Base-by-base conservation (phyloP, 257 asterid species). In the Nicotiana tomentosiformis region DNA sequence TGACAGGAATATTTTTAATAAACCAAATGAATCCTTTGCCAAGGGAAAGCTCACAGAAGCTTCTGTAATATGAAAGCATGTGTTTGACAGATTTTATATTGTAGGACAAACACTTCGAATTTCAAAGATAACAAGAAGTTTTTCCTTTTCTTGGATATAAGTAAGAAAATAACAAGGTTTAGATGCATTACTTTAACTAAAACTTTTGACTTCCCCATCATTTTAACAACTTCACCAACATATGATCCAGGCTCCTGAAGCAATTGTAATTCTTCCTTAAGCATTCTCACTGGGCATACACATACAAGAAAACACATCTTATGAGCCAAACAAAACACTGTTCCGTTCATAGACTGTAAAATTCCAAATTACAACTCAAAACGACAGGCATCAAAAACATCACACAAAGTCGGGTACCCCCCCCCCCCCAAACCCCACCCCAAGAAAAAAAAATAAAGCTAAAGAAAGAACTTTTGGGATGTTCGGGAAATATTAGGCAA, bases 231-330 rank as follows among this genome's bases (percentile, higher is more conserved):
- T 92, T 95, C 98, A 9, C 97, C 98, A 39, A 96, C 99, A 87
- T 92, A 94, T n/a, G 97, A 96, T 81, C 98, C 99, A 72, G 99
- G 97, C 86, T 96, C 98, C 91, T 94, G 97, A 87, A 96, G 98
- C 81, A 96, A 90, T 82, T 96, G 98, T 86, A 96, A 84, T 90
- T 96, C 99, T 83, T 96, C 98, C 90, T 94, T 93, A 65, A 94
- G 91, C 86, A 95, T 92, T 85, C 97, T 90, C 88, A 93, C 98
- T 94, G 91, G 65, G 15, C 83, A 20, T 70, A 20, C 18, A 14
- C 60, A 23, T 0, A n/a, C 12, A 39, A 26, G 77, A 37, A 17
- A 69, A 57, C 26, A 18, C 18, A 39, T 37, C 20, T 69, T 4
- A 69, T 10, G 57, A 39, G 57, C 33, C 18, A 12, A 53, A 16